Evolutionary conservation across 306 rosid species (phyloP), one percentile per base, ranked within the genome.

Genomic region (Alnus rubra): DNA sequence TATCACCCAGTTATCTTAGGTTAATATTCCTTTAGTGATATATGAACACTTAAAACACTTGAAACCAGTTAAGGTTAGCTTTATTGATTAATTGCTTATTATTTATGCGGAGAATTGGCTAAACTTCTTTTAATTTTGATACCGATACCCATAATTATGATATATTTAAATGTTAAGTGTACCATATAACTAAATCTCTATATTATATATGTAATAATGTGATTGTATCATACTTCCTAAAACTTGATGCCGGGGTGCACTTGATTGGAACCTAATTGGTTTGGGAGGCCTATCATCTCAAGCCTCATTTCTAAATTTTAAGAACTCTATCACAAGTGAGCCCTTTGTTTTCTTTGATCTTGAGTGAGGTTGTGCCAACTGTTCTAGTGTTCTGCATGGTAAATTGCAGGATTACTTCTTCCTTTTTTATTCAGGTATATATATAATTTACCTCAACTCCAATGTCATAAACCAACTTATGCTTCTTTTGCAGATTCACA

Each of bases 401-500:
- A 37, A 33, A 64, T 35, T 63, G 8, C 9, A 33, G 45, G 37
- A 59, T 59, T 59, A 59, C 15, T 31, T 59, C 37, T 58, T 58
- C 65, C 31, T 4, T 33, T n/a, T 31, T 31, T 63, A 13, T 18
- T 31, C 30, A 8, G 44, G 12, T 33, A 33, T 62, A 63, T 1
- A 63, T 62, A 63, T 2, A 63, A 13, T 19, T 63, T 33, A 10
- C 12, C n/a, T 62, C 16, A 7, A 6, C 23, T 35, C 47, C 19
- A 64, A 37, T 35, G 11, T 35, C 4, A 35, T 3, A 64, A 12
- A 64, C 13, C 48, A 14, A 76, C 42, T 65, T n/a, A 48, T 48
- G 52, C 14, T 13, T 60, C 28, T 9, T 64, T 51, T 80, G 54
- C 84, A 94, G 96, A 91, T 75, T 18, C 67, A 67, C 71, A 80